A percentile compares a stretch with the other conserved stretches of the same genome.
Conservation (phyloP, 2,329 filamentous ascomycete species). For the Rasamsonia emersonii region DNA sequence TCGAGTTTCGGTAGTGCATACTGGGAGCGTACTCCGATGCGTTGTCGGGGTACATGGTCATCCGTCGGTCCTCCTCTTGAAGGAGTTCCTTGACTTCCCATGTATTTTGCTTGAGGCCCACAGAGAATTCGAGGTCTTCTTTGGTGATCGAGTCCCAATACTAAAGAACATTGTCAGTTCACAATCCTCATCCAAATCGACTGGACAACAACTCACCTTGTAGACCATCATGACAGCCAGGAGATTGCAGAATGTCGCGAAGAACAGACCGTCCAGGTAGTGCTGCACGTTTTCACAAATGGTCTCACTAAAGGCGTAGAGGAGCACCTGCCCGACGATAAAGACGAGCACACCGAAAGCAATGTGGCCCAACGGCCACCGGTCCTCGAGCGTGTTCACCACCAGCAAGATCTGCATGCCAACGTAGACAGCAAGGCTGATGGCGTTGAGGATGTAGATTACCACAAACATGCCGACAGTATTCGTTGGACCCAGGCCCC, state of each 20-base stretch:
- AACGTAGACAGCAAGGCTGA: conserved; percentile 78
- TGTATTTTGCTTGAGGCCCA: conserved; percentile 89
- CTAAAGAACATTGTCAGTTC: conserved; percentile 41
- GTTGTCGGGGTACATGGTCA: conserved; percentile 60
- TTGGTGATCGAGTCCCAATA: conserved; percentile 99
- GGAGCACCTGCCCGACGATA: conserved; percentile 78
- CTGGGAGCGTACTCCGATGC: conserved; percentile 38
- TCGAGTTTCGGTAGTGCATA: conserved; percentile 33
- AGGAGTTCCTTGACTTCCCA: conserved; percentile 96
- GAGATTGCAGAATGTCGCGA: conserved; percentile 88
- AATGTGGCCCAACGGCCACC: conserved; percentile 92
- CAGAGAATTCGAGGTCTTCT: conserved; percentile 96
- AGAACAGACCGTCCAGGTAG: conserved; percentile 90
- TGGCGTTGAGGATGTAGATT: conserved; percentile 80
- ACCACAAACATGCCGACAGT: conserved; percentile 87
- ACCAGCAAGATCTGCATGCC: conserved; percentile 84
- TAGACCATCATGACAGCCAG: conserved; percentile 99
- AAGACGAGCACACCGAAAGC: conserved; percentile 86
- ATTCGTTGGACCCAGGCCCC: conserved; percentile 72
- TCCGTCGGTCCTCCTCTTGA: conserved; percentile 68
- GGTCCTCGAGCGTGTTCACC: conserved; percentile 79
- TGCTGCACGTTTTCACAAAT: conserved; percentile 82
- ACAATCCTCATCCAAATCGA: conserved; percentile 1
- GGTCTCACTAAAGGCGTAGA: conserved; percentile 79
- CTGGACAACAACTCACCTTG: conserved; percentile 55